phyloP scores from a whole-genome alignment of 768 basidiomycete species.

The Suillus plorans region DNA sequence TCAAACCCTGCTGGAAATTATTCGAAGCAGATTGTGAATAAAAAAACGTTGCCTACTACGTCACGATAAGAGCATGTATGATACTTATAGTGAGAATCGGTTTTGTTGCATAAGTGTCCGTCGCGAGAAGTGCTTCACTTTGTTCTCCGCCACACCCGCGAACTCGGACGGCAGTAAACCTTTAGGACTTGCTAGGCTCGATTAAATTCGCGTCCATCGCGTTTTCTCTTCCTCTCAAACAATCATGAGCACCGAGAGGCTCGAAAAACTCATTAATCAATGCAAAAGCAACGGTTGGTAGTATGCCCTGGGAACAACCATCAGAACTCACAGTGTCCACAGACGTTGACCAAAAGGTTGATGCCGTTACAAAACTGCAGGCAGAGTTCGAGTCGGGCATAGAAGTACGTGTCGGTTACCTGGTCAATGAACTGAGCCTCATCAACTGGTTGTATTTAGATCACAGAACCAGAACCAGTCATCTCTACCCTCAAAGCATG shows the following conservation, averaged over 20 bases:
- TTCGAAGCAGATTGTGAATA: background rate
- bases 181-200: slow-evolving; percentile 19
- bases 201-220: slow-evolving; percentile 11
- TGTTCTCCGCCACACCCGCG: slow-evolving; percentile 21
- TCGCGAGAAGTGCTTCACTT: slow-evolving; percentile 2
- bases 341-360: slow-evolving; percentile 83
- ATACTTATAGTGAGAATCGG: background rate
- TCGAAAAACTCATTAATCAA: slow-evolving; percentile 63
- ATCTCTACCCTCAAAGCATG: slow-evolving; percentile 70
- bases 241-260: slow-evolving; percentile 53
- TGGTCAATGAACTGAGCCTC: background rate
- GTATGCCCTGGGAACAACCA: slow-evolving; percentile 7
- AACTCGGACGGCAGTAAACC: slow-evolving; percentile 9
- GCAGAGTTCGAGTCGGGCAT: slow-evolving; percentile 67
- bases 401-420: slow-evolving; percentile 49
- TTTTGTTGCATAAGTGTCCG: slow-evolving; percentile 1
- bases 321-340: slow-evolving; percentile 13
- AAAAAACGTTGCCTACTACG: slow-evolving; percentile 5
- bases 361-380: slow-evolving; percentile 78
- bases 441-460: slow-evolving; percentile 39
- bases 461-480: slow-evolving; percentile 70
- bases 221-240: slow-evolving; percentile 16
- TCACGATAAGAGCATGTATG: too few relatives aligned
- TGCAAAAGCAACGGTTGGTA: slow-evolving; percentile 62
- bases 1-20: background rate